Conservation (phyloP, 148 eudicot genomes). For the Gaultheria prostrata region DNA sequence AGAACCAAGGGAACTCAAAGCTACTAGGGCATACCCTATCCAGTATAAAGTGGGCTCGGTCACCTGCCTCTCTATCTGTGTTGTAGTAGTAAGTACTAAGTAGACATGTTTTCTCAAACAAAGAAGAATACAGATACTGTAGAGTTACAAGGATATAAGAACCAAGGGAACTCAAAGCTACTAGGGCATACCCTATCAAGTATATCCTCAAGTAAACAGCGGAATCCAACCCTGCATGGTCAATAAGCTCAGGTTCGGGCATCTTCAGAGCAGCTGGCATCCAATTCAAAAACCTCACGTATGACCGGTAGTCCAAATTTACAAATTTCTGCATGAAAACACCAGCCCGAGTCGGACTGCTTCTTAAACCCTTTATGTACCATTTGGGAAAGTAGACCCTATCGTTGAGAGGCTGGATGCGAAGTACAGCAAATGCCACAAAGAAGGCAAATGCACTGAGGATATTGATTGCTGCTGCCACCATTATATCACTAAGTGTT, state of each 20-base stretch:
- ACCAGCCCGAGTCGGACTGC: slow-evolving; percentile 49
- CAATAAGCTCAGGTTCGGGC: slow-evolving; percentile 74
- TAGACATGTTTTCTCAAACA: background rate
- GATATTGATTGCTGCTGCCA: slow-evolving; percentile 64
- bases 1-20: background rate
- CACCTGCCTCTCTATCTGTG: too few species aligned
- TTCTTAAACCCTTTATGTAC: slow-evolving; percentile 66
- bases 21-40: slow-evolving; percentile 41
- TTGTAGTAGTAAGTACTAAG: background rate
- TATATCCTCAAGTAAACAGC: slow-evolving; percentile 67
- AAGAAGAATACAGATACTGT: background rate
- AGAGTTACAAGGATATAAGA: background rate
- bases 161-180: background rate
- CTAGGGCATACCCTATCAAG: slow-evolving; percentile 45
- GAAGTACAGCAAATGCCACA: slow-evolving; percentile 58
- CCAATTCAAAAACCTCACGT: slow-evolving; percentile 60
- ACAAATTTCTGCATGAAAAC: slow-evolving; percentile 48
- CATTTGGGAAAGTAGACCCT: slow-evolving; percentile 72
- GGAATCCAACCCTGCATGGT: slow-evolving; percentile 72
- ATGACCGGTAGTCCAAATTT: slow-evolving; percentile 59
- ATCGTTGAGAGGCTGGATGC: slow-evolving; percentile 66
- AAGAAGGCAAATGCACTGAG: slow-evolving; percentile 56
- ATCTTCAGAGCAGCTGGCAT: slow-evolving; percentile 67
- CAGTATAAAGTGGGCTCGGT: slow-evolving; percentile 21
- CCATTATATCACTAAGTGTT: slow-evolving; percentile 49